Evolutionary conservation across 129 eudicot species (phyloP), one percentile per base, ranked within the genome.

Genomic region (Sambucus nigra): DNA sequence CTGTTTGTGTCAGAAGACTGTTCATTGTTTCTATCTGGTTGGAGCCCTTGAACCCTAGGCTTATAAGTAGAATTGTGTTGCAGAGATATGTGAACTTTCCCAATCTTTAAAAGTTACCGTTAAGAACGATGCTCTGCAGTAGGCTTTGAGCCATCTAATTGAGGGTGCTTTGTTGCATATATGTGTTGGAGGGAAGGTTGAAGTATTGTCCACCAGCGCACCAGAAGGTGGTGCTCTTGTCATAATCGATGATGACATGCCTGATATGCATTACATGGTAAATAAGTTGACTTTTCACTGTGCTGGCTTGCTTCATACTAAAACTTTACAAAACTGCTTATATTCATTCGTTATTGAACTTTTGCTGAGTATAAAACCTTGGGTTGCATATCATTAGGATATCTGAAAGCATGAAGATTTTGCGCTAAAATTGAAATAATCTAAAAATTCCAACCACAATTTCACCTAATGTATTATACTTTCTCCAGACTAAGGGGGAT

Each of bases 181-280:
- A 5, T 70, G 72, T 63, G 82, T 80, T 38, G 94, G 91, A 39
- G 96, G 99, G 60, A 82, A 72, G 65, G 73, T 91, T 47, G 89
- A 85, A 62, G 80, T 91, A 11, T 58, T 77, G 24, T 82, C 87
- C 52, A 71, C 88, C 1, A 59, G 54, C 57, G 89, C 99, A 9
- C 99, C 95, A 35, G 94, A 94, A 28, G 99, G 99, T 7, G 99
- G 91, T 53, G 87, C 76, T 54, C 94, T 91, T 25, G 69, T 91
- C 26, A 67, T 86, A 50, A 80, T 91, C 22, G 99, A 91, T 41
- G 99, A 91, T 66, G 87, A 91, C 63, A 95, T 95, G 29, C 99
- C 94, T 20, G 99, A 91, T 61, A 91, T 91, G 99, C 99, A 85
- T 63, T 86, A 86, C 66, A 91, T 91, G 99, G 98, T 91, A 73